Conservation (phyloP, 2,329 filamentous ascomycete species). For the Exophiala spinifera region DNA sequence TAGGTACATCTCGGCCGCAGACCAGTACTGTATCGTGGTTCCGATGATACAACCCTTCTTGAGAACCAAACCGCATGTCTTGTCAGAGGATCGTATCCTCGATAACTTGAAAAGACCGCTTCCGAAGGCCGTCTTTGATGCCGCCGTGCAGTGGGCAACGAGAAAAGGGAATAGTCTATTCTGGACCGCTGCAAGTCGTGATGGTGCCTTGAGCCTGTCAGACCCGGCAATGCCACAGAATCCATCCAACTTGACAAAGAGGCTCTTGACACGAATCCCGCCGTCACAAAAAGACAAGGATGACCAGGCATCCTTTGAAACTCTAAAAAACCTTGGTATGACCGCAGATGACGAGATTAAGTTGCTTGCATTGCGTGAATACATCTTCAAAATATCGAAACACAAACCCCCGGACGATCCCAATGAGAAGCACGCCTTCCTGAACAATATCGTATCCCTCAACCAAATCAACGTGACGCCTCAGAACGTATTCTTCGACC, state of each 20-base stretch:
- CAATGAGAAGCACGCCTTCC: conserved; percentile 37
- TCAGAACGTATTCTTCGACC: conserved; percentile 91
- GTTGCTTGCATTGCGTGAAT: conserved; percentile 78
- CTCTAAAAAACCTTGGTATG: conserved; percentile 81
- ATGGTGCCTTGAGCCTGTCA: conserved; percentile 66
- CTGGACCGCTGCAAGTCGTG: conserved; percentile 73
- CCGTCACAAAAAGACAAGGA: conserved; percentile 71
- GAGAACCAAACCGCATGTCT: conserved; percentile 66
- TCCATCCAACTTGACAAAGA: conserved; percentile 56
- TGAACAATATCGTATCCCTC: conserved; percentile 68
- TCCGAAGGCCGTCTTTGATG: conserved; percentile 75
- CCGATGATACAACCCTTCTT: conserved; percentile 80
- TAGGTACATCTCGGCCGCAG: conserved; percentile 71
- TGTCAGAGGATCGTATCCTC: conserved; percentile 71
- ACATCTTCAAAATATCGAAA: conserved; percentile 81
- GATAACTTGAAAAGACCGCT: conserved; percentile 81
- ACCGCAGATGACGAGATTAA: conserved; percentile 82
- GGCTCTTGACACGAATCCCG: conserved; percentile 44
- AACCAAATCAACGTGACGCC: conserved; percentile 73
- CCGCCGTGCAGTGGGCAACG: conserved; percentile 79
- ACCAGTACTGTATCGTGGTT: conserved; percentile 76
- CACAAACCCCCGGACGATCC: conserved; percentile 60
- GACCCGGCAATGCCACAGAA: conserved; percentile 49
- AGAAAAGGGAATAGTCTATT: conserved; percentile 80
- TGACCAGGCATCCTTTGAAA: conserved; percentile 88